Evolutionary conservation across 352 stramenopile genomes (phyloP), one percentile per base, ranked within the genome.

Genomic region (Phytophthora fragariaefolia): DNA sequence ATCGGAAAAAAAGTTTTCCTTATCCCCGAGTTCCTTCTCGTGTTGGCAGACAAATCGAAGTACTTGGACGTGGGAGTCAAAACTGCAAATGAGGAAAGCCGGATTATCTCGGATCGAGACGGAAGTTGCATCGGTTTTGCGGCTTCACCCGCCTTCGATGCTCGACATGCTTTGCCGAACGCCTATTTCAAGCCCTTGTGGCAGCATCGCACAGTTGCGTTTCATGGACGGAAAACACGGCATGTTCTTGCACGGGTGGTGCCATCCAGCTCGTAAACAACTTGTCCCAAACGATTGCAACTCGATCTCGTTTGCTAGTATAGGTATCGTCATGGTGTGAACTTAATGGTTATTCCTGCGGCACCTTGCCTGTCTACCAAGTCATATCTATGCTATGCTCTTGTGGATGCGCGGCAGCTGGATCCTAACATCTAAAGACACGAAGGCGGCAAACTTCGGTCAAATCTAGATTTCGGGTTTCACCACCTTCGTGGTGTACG

Each of bases 401-500:
- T 58, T 56, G 53, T 53, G 51, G 47, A 22, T 47, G 56, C 17
- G 20, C 22, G 46, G 15, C 40, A 55, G 27, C 40, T 55, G 45
- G 28, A 46, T 65, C 40, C 47, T 51, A 67, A 55, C 49, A 66
- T 70, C 56, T 67, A 66, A 40, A 17, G 48, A 24, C 53, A 61
- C 40, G 46, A 63, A 42, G 18, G 27, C 22, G 47, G 17, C 27
- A 1, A 34, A 7, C 42, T 42, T 49, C 38, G 28, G 43, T 51
- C 58, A 34, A 50, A 30, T 63, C 73, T 88, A 89, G 50, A 91
- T 65, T 18, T 66, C 57, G 53, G 85, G 79, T 74, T 91, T 94
- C 58, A 94, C 79, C 24, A 86, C 58, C 56, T 90, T 89, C 36
- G 87, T 77, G 7, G 69, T 79, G 70, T 96, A 97, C 2, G 85